These are phyloP conservation scores for Diaporthe citriasiana DNA, from an alignment of 2,329 filamentous ascomycete species.

Conservation along the genomic window DNA sequence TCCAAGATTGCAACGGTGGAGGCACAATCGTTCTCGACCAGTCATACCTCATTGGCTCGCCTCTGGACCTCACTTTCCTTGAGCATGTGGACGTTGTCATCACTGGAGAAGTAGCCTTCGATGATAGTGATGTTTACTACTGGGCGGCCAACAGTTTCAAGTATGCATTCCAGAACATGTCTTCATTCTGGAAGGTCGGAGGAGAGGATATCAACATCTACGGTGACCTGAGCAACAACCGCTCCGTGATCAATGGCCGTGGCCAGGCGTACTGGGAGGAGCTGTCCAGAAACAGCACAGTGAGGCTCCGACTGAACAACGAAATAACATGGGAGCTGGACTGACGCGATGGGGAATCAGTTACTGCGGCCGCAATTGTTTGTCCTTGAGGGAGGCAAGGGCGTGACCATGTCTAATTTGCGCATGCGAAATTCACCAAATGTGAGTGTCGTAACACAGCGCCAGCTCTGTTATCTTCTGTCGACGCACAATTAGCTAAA, in stretches of 20 bases:
- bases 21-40: conserved; percentile 70
- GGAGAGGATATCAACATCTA: conserved; percentile 72
- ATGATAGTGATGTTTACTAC: conserved; percentile 67
- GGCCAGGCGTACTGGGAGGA: conserved; percentile 69
- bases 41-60: conserved; percentile 69
- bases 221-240: conserved; percentile 53
- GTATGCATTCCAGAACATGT: conserved; percentile 69
- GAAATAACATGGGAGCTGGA: not conserved
- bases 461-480: rapidly evolving
- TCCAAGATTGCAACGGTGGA: conserved; percentile 72
- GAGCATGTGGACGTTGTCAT: conserved; percentile 69
- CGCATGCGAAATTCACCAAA: conserved; percentile 70
- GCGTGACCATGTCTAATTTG: conserved; percentile 64
- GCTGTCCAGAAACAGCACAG: conserved; percentile 63
- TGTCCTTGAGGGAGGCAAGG: conserved; percentile 64
- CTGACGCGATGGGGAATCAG: not conserved
- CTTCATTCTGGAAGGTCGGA: conserved; percentile 71
- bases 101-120: conserved; percentile 55
- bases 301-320: conserved; percentile 45
- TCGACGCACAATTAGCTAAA: not conserved
- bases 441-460: conserved; percentile 9
- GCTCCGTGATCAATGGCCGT: conserved; percentile 68
- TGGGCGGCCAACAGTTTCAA: conserved; percentile 66
- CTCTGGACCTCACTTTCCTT: conserved; percentile 69
- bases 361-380: conserved; percentile 67